phyloP scores from a whole-genome alignment of 306 rosid species.

The Erythrophleum fordii region DNA sequence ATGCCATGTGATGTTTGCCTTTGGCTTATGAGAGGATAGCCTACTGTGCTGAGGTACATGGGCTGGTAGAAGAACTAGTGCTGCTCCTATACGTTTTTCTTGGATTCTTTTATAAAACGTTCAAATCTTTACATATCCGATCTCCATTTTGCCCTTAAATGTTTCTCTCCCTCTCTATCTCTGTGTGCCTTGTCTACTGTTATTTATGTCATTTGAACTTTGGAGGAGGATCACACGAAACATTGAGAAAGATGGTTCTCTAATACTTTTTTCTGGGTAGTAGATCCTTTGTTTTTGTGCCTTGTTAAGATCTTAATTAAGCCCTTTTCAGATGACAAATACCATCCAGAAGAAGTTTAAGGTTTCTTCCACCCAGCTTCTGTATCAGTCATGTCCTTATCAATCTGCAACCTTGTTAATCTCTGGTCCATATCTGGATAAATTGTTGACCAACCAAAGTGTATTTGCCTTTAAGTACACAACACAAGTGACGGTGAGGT shows the following conservation, averaged over 20 bases:
- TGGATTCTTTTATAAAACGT: not conserved
- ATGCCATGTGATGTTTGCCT: not conserved
- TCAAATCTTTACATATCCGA: not conserved
- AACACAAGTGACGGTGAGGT: constrained; percentile 81
- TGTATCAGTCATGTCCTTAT: constrained; percentile 94
- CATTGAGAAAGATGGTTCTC: not conserved
- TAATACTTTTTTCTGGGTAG: not conserved
- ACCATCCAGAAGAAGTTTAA: constrained; percentile 90
- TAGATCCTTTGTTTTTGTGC: not conserved
- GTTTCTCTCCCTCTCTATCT: not conserved
- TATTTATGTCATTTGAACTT: not conserved
- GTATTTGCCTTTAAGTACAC: constrained; percentile 87
- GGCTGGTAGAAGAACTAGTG: constrained; percentile 7
- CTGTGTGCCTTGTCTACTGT: not conserved
- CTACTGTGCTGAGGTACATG: not conserved
- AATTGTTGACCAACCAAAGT: constrained; percentile 68
- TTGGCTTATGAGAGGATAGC: not conserved
- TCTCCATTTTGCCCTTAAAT: not conserved
- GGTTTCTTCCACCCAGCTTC: constrained; percentile 93
- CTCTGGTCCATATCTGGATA: constrained; percentile 84
- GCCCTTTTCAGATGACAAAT: constrained; percentile 81
- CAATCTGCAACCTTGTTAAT: constrained; percentile 79
- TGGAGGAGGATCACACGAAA: not conserved
- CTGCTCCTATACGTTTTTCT: not conserved
- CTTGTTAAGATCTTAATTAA: constrained; percentile 63